phyloP scores from a whole-genome alignment of 352 stramenopile species.

The Globisporangium acanthophoron region DNA sequence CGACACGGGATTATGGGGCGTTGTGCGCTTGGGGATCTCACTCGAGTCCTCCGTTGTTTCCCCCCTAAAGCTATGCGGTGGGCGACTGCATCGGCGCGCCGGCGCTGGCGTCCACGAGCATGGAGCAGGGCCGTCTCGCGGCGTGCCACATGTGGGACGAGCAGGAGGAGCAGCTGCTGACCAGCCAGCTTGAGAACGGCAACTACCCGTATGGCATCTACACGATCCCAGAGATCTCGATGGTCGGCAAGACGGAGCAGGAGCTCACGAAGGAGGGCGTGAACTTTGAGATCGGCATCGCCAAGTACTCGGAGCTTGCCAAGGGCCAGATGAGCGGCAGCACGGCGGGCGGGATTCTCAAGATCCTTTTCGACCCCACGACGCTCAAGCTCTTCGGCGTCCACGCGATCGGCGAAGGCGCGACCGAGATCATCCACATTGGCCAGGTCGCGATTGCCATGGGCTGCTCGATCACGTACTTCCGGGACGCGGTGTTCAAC shows the following conservation, averaged over 20 bases:
- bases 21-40: background rate
- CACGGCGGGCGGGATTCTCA: constrained; percentile 76
- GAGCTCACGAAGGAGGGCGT: constrained; percentile 74
- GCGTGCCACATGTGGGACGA: constrained; percentile 84
- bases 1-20: no score
- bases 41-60: background rate
- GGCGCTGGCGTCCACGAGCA: constrained; percentile 83
- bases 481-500: constrained; percentile 90
- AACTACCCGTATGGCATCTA: constrained; percentile 91
- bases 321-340: constrained; percentile 89
- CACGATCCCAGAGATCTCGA: constrained; percentile 89
- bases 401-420: constrained; percentile 85
- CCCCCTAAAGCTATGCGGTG: constrained; percentile 59
- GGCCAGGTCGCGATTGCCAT: constrained; percentile 87
- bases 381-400: constrained; percentile 81
- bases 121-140: constrained; percentile 84
- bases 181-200: constrained; percentile 66
- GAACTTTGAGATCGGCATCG: constrained; percentile 86
- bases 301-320: constrained; percentile 83
- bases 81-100: constrained; percentile 87
- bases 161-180: constrained; percentile 34
- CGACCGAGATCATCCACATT: constrained; percentile 91
- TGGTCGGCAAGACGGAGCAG: constrained; percentile 89
- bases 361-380: constrained; percentile 84
- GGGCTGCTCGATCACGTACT: constrained; percentile 81